Percentiles rank a stretch among this genome's conserved stretches.
Evolutionary conservation across 2,329 filamentous ascomycete genomes (phyloP).

Genomic region (Pyricularia sp.): DNA sequence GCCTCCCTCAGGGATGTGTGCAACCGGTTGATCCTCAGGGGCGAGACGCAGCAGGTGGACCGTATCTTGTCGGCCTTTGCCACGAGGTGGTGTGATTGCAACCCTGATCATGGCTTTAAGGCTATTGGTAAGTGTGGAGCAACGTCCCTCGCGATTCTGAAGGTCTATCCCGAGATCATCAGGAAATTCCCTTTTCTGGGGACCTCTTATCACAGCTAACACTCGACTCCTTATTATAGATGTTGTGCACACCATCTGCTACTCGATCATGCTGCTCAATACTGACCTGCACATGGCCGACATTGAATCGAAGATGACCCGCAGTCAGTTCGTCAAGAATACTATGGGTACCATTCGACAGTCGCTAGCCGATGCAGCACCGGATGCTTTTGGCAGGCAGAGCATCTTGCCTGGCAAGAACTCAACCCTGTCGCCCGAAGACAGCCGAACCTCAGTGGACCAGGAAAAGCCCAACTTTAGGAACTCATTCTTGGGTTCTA

Average conservation of each 20-base stretch:
- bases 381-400: constrained; percentile 54
- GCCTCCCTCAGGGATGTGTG: constrained; percentile 72
- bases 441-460: constrained; percentile 25
- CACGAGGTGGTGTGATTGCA: constrained; percentile 86
- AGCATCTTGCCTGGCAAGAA: constrained; percentile 38
- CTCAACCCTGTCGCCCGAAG: constrained; percentile 13
- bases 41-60: constrained; percentile 94
- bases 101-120: constrained; percentile 88
- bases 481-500: constrained; percentile 41
- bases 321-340: constrained; percentile 90
- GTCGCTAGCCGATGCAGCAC: constrained; percentile 62
- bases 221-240: constrained; percentile 37
- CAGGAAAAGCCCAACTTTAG: constrained; percentile 28
- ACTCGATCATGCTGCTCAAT: constrained; percentile 89
- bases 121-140: constrained; percentile 52
- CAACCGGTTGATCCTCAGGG: constrained; percentile 69
- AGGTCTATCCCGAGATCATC: not conserved
- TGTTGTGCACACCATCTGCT: constrained; percentile 94
- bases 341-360: constrained; percentile 84
- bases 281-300: constrained; percentile 93
- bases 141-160: not conserved
- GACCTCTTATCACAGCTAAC: constrained; percentile 20
- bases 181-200: not conserved
- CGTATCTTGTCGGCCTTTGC: constrained; percentile 87
- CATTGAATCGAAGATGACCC: constrained; percentile 94